Base-by-base conservation (phyloP, 2,329 filamentous ascomycete genomes). In the Penicillium sp. region DNA sequence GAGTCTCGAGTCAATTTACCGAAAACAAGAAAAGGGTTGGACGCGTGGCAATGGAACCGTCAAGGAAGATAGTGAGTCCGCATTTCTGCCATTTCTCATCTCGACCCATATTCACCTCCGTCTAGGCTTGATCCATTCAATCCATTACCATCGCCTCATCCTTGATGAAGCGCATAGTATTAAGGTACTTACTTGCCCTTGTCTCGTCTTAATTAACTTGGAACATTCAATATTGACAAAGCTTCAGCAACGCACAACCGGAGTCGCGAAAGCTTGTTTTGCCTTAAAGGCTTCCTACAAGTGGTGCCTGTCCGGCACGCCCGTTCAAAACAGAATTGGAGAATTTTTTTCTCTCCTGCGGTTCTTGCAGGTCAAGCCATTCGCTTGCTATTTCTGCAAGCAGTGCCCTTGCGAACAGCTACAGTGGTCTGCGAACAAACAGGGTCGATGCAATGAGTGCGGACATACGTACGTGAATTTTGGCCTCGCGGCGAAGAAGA, bases 81-180 rank as follows among this genome's bases (percentile, higher is more conserved):
- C 18, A 27, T 9, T 28, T 11, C 4, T 9, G 5, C 9, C 25
- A 5, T 27, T 13, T 36, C 29, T 35, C 27, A 7, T 36, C 26
- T 13, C 12, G 27, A 35, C 9, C 12, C 8, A n/a, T 45, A 40
- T 35, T 61, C 27, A 58, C 43, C 26, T 39, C 6, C 18, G 9
- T 41, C 13, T 78, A 70, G 87, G 85, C 58, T 68, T 85, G 29
- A 88, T 98, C 29, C 93, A 98, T 66, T 78, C 85, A 35, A 86
- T 95, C 43, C 74, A 85, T 25, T 98, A 91, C 57, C 91, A 97
- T 65, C 86, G 93, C 27, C 78, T 95, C 50, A 93, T 98, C 46
- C 81, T 98, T 4, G 93, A 98, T 58, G 93, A 98, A 68, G 90
- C 90, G 5, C 90, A 98, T 69, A 91, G 86, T 67, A 97, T 98